Conservation (phyloP, 768 basidiomycete genomes). For the Lactifluus volemus region DNA sequence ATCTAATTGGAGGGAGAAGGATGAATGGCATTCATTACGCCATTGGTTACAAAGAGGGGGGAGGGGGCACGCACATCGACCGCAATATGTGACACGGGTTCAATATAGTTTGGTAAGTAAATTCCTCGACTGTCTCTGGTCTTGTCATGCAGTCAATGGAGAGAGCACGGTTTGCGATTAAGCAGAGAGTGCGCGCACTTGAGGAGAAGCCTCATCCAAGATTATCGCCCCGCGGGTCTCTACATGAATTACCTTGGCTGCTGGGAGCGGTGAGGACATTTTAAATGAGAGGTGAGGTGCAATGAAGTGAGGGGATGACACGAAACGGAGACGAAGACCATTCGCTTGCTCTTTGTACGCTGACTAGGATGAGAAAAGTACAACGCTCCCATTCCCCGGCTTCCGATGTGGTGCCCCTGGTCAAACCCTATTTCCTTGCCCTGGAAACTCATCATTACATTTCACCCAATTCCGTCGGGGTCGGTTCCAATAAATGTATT, state of each 20-base stretch:
- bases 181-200: slow-evolving; percentile 43
- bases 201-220: slow-evolving; percentile 87
- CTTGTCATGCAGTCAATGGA: slow-evolving; percentile 31
- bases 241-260: slow-evolving; percentile 83
- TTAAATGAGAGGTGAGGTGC: neutral
- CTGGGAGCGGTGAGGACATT: slow-evolving; percentile 51
- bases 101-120: slow-evolving; percentile 95
- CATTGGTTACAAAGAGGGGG: slow-evolving; percentile 6
- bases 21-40: slow-evolving; percentile 14
- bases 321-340: slow-evolving; percentile 1
- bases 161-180: slow-evolving; percentile 2
- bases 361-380: neutral
- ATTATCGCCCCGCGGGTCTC: slow-evolving; percentile 93
- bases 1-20: slow-evolving; percentile 44
- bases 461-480: slow-evolving; percentile 14
- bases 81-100: slow-evolving; percentile 95
- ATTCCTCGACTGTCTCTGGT: slow-evolving; percentile 93
- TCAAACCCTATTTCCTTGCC: neutral
- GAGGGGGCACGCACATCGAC: slow-evolving; percentile 67
- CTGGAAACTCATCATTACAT: slow-evolving; percentile 8
- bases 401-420: neutral
- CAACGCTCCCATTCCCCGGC: neutral
- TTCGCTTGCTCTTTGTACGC: slow-evolving; percentile 9
- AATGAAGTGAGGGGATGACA: neutral
- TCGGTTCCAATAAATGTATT: neutral